A percentile compares a stretch with the other conserved stretches of the same genome.
Evolutionary conservation across 768 basidiomycete species (phyloP).

Genomic region (Leccinum obscurum): DNA sequence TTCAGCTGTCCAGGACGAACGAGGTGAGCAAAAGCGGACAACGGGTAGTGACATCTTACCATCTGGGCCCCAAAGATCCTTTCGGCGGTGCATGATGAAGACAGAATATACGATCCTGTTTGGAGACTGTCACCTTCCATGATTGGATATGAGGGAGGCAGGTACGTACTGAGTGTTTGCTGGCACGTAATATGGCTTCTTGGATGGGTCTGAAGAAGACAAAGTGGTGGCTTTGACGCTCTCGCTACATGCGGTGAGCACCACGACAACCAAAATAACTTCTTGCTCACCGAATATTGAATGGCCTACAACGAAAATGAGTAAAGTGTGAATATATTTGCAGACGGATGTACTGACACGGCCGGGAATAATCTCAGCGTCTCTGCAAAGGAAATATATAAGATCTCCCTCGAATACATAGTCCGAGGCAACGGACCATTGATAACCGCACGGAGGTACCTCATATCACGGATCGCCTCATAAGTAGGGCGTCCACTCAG

Average conservation of each 20-base stretch:
- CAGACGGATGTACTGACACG: constrained; percentile 30
- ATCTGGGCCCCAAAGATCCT: constrained; percentile 72
- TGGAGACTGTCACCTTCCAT: neutral
- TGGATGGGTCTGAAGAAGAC: constrained; percentile 30
- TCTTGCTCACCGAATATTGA: constrained; percentile 44
- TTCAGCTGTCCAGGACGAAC: constrained; percentile 41
- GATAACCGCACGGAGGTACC: constrained; percentile 61
- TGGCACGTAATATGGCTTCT: constrained; percentile 32
- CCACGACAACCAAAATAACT: neutral
- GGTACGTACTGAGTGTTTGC: constrained; percentile 40
- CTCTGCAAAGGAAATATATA: constrained; percentile 33
- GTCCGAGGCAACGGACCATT: constrained; percentile 44
- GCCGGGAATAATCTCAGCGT: constrained; percentile 57
- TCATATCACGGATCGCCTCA: constrained; percentile 61
- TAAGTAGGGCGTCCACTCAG: constrained; percentile 47
- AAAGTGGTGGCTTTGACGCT: constrained; percentile 49
- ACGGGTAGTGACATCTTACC: constrained; percentile 35
- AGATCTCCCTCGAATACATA: neutral
- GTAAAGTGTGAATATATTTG: neutral
- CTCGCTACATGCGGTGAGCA: constrained; percentile 35
- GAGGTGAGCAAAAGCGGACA: neutral
- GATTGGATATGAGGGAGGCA: neutral
- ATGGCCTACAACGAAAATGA: constrained; percentile 34
- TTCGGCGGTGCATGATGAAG: constrained; percentile 64
- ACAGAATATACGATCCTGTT: constrained; percentile 52